phyloP scores from a whole-genome alignment of 202 grass and related monocot species.

The Zizania palustris region DNA sequence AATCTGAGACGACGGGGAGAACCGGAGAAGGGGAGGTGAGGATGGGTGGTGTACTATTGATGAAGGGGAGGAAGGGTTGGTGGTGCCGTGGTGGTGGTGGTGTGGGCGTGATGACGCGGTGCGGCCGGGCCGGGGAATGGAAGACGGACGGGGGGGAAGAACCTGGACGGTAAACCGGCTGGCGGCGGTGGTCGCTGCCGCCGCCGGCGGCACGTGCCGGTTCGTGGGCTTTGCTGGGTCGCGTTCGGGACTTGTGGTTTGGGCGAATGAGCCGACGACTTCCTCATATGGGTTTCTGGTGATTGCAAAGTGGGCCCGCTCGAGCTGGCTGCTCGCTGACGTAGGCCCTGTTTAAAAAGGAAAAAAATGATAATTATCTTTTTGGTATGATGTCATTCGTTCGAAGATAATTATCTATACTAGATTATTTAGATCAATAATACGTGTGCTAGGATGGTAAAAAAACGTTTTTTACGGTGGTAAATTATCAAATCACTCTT shows the following conservation, averaged over 20 bases:
- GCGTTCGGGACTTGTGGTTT: not conserved
- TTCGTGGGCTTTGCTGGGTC: slow-evolving; percentile 1
- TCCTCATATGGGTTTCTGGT: not conserved
- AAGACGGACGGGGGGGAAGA: slow-evolving; percentile 26
- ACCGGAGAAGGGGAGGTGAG: not conserved
- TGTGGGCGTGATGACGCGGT: not conserved
- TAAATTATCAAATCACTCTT: too few species aligned
- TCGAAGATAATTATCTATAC: too few species aligned
- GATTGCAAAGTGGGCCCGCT: not conserved
- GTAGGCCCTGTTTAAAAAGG: too few species aligned
- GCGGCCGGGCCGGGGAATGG: not conserved
- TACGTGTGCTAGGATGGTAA: too few species aligned
- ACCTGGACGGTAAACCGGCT: slow-evolving; percentile 61
- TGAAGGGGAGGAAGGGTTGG: slow-evolving; percentile 7
- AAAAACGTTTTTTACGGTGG: too few species aligned
- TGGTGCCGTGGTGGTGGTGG: not conserved
- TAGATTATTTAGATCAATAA: too few species aligned
- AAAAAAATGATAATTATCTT: too few species aligned
- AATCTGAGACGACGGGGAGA: slow-evolving; percentile 18
- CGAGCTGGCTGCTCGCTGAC: not conserved
- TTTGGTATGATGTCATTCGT: too few species aligned
- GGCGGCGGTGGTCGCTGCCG: slow-evolving; percentile 17
- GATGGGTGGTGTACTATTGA: slow-evolving; percentile 37
- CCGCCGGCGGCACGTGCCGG: slow-evolving; percentile 18
- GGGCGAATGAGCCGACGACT: not conserved